Evolutionary conservation across 495 filamentous ascomycete genomes (phyloP).

Genomic region (Penicillium flavigenum): DNA sequence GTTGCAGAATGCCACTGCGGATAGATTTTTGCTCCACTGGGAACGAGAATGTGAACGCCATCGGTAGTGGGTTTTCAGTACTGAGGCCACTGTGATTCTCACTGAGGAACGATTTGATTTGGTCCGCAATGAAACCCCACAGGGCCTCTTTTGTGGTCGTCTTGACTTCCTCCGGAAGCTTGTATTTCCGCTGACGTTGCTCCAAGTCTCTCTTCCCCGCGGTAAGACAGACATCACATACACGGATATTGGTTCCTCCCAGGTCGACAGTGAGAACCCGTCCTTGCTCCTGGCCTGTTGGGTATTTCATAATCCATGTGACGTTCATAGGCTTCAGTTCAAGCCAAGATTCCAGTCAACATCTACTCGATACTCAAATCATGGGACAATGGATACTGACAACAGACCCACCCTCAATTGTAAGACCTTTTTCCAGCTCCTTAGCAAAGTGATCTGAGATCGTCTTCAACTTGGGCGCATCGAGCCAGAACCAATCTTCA

Average conservation of each 20-base stretch:
- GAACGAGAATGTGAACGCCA: conserved; percentile 95
- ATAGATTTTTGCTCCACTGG: conserved; percentile 87
- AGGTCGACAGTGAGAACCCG: conserved; percentile 87
- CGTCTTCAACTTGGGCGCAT: conserved; percentile 72
- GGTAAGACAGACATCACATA: conserved; percentile 83
- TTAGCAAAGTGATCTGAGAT: conserved; percentile 79
- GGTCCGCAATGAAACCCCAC: conserved; percentile 92
- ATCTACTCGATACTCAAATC: background rate
- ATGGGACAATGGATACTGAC: conserved; percentile 50
- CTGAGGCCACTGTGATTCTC: conserved; percentile 66
- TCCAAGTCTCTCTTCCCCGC: conserved; percentile 85
- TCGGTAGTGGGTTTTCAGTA: conserved; percentile 54
- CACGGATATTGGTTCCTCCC: conserved; percentile 92
- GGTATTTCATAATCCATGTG: conserved; percentile 89
- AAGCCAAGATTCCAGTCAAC: background rate
- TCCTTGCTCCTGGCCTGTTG: conserved; percentile 76
- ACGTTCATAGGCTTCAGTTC: conserved; percentile 83
- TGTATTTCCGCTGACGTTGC: conserved; percentile 89
- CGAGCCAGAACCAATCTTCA: conserved; percentile 74
- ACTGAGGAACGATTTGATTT: conserved; percentile 78
- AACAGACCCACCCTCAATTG: conserved; percentile 78
- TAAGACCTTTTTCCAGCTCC: conserved; percentile 81
- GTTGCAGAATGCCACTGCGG: conserved; percentile 82
- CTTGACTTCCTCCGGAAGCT: conserved; percentile 85
- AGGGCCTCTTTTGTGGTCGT: conserved; percentile 75